Percentiles rank a stretch among this genome's conserved stretches.
phyloP scores from a whole-genome alignment of 768 basidiomycete genomes.

The Tubosaeta sp. region DNA sequence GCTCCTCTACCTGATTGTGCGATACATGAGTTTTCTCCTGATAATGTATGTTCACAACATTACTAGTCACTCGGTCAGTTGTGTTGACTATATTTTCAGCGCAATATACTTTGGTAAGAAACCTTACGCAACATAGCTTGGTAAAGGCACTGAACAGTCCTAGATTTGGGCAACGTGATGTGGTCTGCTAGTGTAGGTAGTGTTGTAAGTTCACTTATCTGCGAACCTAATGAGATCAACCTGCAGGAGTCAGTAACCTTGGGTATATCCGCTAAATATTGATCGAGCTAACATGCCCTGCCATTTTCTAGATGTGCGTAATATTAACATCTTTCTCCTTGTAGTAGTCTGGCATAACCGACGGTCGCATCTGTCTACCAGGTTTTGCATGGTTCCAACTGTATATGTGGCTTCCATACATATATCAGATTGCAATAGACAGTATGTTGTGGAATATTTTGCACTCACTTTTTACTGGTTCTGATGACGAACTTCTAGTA shows the following conservation, averaged over 20 bases:
- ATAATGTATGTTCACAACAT: slow-evolving; percentile 4
- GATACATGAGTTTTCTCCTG: slow-evolving; percentile 15
- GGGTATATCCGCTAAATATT: too few species aligned
- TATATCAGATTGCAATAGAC: slow-evolving; percentile 17
- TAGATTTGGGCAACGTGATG: slow-evolving; percentile 3
- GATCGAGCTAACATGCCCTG: too few species aligned
- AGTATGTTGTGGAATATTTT: slow-evolving; percentile 3
- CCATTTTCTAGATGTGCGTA: too few species aligned
- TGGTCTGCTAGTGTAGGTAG: too few species aligned
- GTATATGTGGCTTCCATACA: slow-evolving; percentile 6
- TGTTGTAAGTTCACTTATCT: too few species aligned
- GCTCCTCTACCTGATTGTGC: slow-evolving; percentile 14
- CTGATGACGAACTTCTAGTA: slow-evolving; percentile 4
- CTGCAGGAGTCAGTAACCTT: too few species aligned
- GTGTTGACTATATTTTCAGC: slow-evolving; percentile 4
- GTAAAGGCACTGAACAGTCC: neutral
- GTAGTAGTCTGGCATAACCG: too few species aligned
- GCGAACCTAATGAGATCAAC: too few species aligned
- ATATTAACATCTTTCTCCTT: too few species aligned
- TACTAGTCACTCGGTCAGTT: neutral
- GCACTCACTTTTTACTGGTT: too few species aligned
- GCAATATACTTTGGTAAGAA: slow-evolving; percentile 8
- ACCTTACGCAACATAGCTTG: neutral
- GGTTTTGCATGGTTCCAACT: slow-evolving; percentile 15
- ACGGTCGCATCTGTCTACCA: neutral